Base-by-base conservation (phyloP, 1,139 yeast species). In the Zhuliangozyma parablackwelliae region DNA sequence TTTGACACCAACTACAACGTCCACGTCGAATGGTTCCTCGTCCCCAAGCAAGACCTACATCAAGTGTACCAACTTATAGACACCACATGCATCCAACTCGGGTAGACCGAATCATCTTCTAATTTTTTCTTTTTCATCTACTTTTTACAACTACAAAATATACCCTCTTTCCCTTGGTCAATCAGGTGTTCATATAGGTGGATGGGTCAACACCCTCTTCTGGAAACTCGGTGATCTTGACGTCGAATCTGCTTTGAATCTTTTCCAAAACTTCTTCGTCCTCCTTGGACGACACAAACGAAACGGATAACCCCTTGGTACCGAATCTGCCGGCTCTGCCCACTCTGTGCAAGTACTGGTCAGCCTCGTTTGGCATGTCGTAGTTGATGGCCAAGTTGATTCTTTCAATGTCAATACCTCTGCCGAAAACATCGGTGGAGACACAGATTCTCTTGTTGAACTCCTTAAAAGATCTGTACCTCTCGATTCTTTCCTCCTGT, bases 301-400 rank as follows among this genome's bases (percentile, higher is more conserved):
- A 88, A 44, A 92, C 77, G 38, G 97, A 96, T 56, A 92, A 81
- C 71, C 98, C 98, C 73, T 92, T 92, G 62, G 98, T 92, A 75
- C 98, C 98, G 57, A 92, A 92, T 78, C 98, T 89, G 69, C 98
- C 98, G 52, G 98, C 98, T 80, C 98, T 89, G 62, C 98, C 98
- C 46, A 92, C 98, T 73, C 98, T 87, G 75, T 92, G 98, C 62
- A 92, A 80, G 69, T 92, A 92, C 69, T 92, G 97, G 68, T 92
- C 98, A 47, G 97, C 96, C 69, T 88, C 96, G 50, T 66, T 72
- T 50, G 85, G 84, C 69, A 87, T 71, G 69, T 92, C 98, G 67
- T 92, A 92, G 75, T 92, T 92, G 74, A 92, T 89, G 46, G 97
- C 98, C 64, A 92, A 73, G 70, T 92, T 92, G 69, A 92, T 90